These are phyloP conservation scores for Yamadazyma insecticola DNA, from an alignment of 805 yeast species.

Conservation along the genomic window DNA sequence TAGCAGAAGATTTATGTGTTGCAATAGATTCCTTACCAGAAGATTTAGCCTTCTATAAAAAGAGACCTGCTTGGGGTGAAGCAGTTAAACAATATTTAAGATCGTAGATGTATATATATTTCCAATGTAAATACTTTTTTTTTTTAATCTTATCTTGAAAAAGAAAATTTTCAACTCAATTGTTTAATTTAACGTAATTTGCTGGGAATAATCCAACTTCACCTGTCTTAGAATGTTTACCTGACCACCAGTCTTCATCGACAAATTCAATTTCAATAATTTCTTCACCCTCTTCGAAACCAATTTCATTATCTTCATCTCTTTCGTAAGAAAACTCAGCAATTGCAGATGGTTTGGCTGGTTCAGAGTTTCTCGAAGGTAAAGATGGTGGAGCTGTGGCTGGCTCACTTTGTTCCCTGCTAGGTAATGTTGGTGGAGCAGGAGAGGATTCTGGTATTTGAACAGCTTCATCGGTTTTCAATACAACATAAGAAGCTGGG, in stretches of 20 bases:
- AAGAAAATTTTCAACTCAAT: slow-evolving; percentile 3
- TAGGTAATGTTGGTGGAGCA: slow-evolving; percentile 14
- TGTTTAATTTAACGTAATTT: slow-evolving; percentile 58
- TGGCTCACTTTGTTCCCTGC: slow-evolving; percentile 13
- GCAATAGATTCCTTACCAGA: slow-evolving; percentile 37
- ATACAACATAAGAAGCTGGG: slow-evolving; percentile 50
- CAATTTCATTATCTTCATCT: slow-evolving; percentile 86
- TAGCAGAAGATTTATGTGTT: slow-evolving; percentile 21
- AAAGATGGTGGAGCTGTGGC: too few relatives aligned
- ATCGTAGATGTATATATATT: slow-evolving; percentile 4
- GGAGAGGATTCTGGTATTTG: slow-evolving; percentile 4
- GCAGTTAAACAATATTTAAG: slow-evolving; percentile 30
- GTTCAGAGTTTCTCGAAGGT: too few relatives aligned
- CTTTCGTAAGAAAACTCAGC: slow-evolving; percentile 84
- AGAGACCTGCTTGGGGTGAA: slow-evolving; percentile 33
- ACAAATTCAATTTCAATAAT: slow-evolving; percentile 82
- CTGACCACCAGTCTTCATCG: slow-evolving; percentile 98
- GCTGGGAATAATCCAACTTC: slow-evolving; percentile 87
- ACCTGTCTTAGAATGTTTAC: slow-evolving; percentile 62
- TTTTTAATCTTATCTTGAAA: neutral
- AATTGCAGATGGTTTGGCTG: slow-evolving; percentile 42
- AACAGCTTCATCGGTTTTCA: slow-evolving; percentile 23
- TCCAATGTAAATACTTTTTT: neutral
- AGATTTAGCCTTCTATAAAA: slow-evolving; percentile 34
- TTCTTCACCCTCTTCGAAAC: slow-evolving; percentile 77